Evolutionary conservation across 805 yeast species (phyloP).

Genomic region (Spathaspora arborariae): DNA sequence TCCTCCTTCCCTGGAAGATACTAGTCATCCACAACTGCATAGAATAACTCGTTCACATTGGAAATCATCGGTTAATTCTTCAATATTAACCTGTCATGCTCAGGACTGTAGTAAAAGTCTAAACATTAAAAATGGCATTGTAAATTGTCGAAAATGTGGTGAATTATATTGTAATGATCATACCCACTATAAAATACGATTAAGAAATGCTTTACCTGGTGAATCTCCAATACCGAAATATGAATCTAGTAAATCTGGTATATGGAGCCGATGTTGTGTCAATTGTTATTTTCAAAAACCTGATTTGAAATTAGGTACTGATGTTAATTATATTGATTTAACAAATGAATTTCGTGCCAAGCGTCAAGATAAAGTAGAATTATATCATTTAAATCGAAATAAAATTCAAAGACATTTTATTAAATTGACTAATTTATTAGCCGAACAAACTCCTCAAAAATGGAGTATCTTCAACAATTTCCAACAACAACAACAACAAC

Average conservation of each 20-base stretch:
- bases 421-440: slow-evolving; percentile 34
- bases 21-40: slow-evolving; percentile 1
- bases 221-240: slow-evolving; percentile 40
- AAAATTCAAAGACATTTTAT: slow-evolving; percentile 59
- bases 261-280: slow-evolving; percentile 71
- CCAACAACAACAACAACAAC: neutral
- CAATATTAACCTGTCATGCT: slow-evolving; percentile 24
- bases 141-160: slow-evolving; percentile 80
- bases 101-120: slow-evolving; percentile 40
- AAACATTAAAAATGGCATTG: slow-evolving; percentile 50
- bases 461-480: slow-evolving; percentile 1
- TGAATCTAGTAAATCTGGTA: slow-evolving; percentile 36
- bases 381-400: slow-evolving; percentile 48
- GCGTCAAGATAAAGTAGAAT: slow-evolving; percentile 46
- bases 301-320: slow-evolving; percentile 47
- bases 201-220: slow-evolving; percentile 48
- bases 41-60: slow-evolving; percentile 51
- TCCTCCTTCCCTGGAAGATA: neutral
- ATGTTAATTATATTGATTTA: slow-evolving; percentile 34
- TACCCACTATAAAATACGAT: slow-evolving; percentile 48
- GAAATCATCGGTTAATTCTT: slow-evolving; percentile 39
- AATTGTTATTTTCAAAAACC: slow-evolving; percentile 55
- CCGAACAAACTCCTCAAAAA: slow-evolving; percentile 9
- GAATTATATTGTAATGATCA: slow-evolving; percentile 63
- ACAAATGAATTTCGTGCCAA: slow-evolving; percentile 37